These are phyloP conservation scores for Paramarasmius palmivorus DNA, from an alignment of 1,284 basidiomycete species.

Conservation along the genomic window DNA sequence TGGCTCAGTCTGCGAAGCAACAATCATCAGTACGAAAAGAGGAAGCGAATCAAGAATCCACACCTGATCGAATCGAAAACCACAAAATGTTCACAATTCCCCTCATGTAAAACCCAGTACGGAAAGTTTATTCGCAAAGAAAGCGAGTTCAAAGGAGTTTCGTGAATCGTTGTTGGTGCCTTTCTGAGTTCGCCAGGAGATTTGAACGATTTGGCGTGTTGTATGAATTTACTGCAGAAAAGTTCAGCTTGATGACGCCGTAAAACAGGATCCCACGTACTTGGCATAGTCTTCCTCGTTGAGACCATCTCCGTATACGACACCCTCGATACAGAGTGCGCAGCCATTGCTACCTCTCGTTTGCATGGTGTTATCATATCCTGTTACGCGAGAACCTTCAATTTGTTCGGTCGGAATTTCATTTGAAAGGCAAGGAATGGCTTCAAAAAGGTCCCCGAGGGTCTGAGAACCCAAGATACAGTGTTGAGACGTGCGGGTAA, in stretches of 20 bases:
- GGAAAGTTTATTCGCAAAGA: conserved; percentile 66
- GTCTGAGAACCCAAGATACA: conserved; percentile 69
- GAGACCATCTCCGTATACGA: conserved; percentile 56
- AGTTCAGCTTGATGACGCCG: conserved; percentile 1
- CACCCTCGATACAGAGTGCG: conserved; percentile 60
- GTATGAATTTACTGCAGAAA: conserved; percentile 50
- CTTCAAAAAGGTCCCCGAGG: conserved; percentile 60
- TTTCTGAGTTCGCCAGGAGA: conserved; percentile 31
- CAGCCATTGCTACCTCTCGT: conserved; percentile 32
- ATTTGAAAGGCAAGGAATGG: conserved; percentile 65
- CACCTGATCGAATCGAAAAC: conserved; percentile 75
- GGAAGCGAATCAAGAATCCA: too few species aligned
- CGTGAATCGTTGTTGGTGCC: conserved; percentile 44
- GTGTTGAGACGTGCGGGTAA: conserved; percentile 68
- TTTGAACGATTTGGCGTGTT: conserved; percentile 32
- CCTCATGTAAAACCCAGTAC: conserved; percentile 79
- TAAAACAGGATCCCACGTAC: conserved; percentile 38
- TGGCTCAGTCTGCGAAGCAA: conserved; percentile 63
- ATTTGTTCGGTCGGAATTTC: conserved; percentile 47
- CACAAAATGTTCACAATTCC: conserved; percentile 79
- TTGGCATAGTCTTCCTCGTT: conserved; percentile 54
- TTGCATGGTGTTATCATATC: conserved; percentile 28
- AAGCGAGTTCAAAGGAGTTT: conserved; percentile 53
- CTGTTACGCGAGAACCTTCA: conserved; percentile 34
- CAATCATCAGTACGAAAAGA: too few species aligned